Evolutionary conservation across 805 yeast species (phyloP), one percentile per base, ranked within the genome.

Genomic region (Saccharomycopsis fodiens): DNA sequence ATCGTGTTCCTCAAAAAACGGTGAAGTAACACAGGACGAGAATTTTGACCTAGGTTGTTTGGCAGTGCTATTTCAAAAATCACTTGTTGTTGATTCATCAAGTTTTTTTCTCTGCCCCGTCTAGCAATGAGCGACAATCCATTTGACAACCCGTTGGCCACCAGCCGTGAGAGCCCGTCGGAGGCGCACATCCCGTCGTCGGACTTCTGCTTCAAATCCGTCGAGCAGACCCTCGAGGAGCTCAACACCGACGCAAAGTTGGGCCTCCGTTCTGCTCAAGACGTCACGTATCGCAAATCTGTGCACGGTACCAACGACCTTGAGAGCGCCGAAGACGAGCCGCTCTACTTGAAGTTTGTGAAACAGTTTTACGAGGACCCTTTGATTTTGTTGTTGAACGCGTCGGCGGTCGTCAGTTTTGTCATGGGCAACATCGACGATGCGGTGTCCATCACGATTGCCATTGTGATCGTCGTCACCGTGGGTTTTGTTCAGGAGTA

Each of bases 401-500:
- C 93, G 0, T 87, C 97, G 0, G 97, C 98, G 0, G 75, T 74
- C 2, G 72, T 93, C 30, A 81, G 94, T 52, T 85, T 91, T 54
- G 63, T 85, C 56, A 86, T 93, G 94, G 96, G 96, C n/a, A 93
- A 93, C 64, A 78, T 79, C 27, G 97, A 93, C 60, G 99, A 93
- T 62, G 95, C 97, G 2, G 68, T 93, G n/a, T 81, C 93, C 54
- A 93, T 93, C 55, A 82, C 97, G 0, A 69, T 89, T 52, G 98
- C 98, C 3, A 86, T 93, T 41, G 56, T 85, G 37, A 89, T 93
- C 54, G 99, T 93, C 27, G 97, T 93, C 10, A 78, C 93, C 1
- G 99, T 93, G 31, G 99, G 99, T 0, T 93, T 93, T 66, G 89
- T 93, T 27, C 99, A 93, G 66, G 99, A 93, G 63, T 89, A 89